phyloP scores from a whole-genome alignment of 805 yeast genomes.

The Grigorovia yakushimaensis region DNA sequence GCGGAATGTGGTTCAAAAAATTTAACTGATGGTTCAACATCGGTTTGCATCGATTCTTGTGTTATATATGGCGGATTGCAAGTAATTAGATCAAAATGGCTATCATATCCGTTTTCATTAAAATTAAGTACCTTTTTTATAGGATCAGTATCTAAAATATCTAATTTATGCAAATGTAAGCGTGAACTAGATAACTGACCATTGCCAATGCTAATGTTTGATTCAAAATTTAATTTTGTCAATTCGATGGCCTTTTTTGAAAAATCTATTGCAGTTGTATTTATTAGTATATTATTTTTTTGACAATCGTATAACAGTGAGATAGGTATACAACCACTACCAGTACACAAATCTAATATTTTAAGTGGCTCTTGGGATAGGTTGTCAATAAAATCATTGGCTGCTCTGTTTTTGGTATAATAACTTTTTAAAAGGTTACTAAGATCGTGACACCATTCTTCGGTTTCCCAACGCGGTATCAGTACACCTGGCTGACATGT shows the following conservation, averaged over 20 bases:
- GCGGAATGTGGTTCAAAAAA: constrained; percentile 71
- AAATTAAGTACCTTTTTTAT: not conserved
- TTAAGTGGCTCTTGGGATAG: constrained; percentile 5
- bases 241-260: constrained; percentile 43
- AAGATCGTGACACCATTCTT: constrained; percentile 65
- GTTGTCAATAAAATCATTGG: not conserved
- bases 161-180: not conserved
- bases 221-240: constrained; percentile 1
- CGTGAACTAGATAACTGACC: not conserved
- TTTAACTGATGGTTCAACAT: constrained; percentile 56
- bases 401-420: no score
- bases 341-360: constrained; percentile 70
- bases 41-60: constrained; percentile 19
- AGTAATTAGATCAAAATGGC: constrained; percentile 42
- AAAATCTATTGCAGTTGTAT: constrained; percentile 45
- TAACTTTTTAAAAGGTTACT: constrained; percentile 7
- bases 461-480: constrained; percentile 94
- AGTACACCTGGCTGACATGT: constrained; percentile 55
- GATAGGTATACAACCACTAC: constrained; percentile 79
- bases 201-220: not conserved
- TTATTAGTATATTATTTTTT: not conserved
- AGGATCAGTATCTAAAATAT: not conserved
- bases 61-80: constrained; percentile 91
- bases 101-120: not conserved
- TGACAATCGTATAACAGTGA: not conserved